Conservation (phyloP, 2,329 filamentous ascomycete species). For the Epichloe sp. region DNA sequence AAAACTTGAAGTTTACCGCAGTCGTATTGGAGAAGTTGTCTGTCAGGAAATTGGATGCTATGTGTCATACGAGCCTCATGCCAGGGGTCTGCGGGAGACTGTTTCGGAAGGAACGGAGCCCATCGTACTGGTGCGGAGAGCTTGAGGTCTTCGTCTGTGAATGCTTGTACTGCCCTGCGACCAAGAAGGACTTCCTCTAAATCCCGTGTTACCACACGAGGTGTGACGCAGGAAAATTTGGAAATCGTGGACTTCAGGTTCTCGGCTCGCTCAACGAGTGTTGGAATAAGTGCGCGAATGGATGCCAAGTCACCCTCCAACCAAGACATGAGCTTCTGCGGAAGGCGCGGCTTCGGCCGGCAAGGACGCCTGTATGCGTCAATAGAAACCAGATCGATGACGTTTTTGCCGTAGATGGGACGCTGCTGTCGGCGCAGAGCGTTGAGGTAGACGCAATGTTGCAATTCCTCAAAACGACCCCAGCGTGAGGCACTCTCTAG, state of each 20-base stretch:
- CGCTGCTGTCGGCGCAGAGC: slow-evolving; percentile 65
- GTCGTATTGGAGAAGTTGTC: slow-evolving; percentile 90
- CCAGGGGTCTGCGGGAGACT: slow-evolving; percentile 61
- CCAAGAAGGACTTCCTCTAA: slow-evolving; percentile 57
- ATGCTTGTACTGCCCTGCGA: slow-evolving; percentile 39
- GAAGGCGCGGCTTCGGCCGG: slow-evolving; percentile 45
- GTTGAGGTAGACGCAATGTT: slow-evolving; percentile 70
- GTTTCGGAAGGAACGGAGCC: slow-evolving; percentile 43
- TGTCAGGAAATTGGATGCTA: slow-evolving; percentile 94
- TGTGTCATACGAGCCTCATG: slow-evolving; percentile 86
- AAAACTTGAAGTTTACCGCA: slow-evolving; percentile 91
- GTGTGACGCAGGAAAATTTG: slow-evolving; percentile 87
- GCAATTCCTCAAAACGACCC: slow-evolving; percentile 63
- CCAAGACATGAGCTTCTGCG: slow-evolving; percentile 57
- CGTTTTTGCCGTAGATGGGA: slow-evolving; percentile 66
- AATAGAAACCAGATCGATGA: slow-evolving; percentile 64
- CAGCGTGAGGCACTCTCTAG: slow-evolving; percentile 59
- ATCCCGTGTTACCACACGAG: slow-evolving; percentile 72
- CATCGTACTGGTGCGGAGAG: slow-evolving; percentile 43
- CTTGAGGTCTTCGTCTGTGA: slow-evolving; percentile 43
- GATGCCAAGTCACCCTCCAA: slow-evolving; percentile 55
- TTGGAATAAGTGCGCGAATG: slow-evolving; percentile 57
- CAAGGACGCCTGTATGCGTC: slow-evolving; percentile 45
- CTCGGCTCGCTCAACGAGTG: slow-evolving; percentile 58
- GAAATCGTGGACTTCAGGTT: slow-evolving; percentile 62